Evolutionary conservation across 2,329 filamentous ascomycete genomes (phyloP).

Genomic region (Nannizziopsis arthrosporioides): DNA sequence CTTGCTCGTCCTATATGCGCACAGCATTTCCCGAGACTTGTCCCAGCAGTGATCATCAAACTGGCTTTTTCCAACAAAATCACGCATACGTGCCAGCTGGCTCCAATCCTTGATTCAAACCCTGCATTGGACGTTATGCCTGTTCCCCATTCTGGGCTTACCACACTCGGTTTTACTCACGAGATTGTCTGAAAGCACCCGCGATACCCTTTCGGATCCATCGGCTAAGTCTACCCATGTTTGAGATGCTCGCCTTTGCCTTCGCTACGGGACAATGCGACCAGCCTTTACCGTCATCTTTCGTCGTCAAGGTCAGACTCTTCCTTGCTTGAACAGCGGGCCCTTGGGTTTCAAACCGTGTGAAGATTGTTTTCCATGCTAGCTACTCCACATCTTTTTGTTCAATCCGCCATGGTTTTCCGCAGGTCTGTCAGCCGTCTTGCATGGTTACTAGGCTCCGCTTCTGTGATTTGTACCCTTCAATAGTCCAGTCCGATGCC

Average conservation of each 20-base stretch:
- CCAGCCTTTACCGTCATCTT: not conserved
- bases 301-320: not conserved
- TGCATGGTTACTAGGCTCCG: slow-evolving; percentile 2
- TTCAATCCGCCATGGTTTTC: not conserved
- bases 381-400: not conserved
- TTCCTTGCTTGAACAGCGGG: slow-evolving; percentile 1
- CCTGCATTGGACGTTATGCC: slow-evolving; percentile 18
- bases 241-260: not conserved
- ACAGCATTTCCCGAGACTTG: slow-evolving; percentile 8
- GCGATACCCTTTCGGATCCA: not conserved
- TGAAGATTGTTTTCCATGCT: slow-evolving; percentile 1
- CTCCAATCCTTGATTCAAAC: slow-evolving; percentile 25
- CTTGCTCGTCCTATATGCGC: slow-evolving; percentile 10
- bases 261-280: not conserved
- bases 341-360: not conserved
- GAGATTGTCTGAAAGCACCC: slow-evolving; percentile 12
- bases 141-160: slow-evolving; percentile 15
- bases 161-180: slow-evolving; percentile 16
- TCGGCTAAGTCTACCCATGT: slow-evolving; percentile 4
- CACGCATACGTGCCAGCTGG: slow-evolving; percentile 27
- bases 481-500: not conserved
- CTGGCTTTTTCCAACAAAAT: slow-evolving; percentile 23
- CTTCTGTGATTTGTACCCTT: not conserved
- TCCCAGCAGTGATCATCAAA: slow-evolving; percentile 10
- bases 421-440: not conserved